Evolutionary conservation across 768 basidiomycete species (phyloP), one percentile per base, ranked within the genome.

Genomic region (Leccinum ochraceum): DNA sequence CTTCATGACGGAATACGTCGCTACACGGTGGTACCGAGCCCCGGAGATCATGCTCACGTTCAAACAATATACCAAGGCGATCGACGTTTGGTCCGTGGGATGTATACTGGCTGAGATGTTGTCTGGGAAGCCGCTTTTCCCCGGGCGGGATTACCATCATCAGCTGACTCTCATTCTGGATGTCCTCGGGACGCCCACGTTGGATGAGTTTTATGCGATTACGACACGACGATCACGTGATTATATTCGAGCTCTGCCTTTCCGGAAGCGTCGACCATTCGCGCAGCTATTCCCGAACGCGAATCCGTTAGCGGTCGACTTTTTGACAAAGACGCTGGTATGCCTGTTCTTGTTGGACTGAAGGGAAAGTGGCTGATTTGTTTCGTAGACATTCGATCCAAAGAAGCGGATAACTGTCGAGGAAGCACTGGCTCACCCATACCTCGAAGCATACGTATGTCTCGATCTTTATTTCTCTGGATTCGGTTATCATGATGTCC

Each of bases 21-120:
- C 97, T 2, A 98, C 97, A 26, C 82, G 97, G 67, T 99, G 97
- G 97, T 99, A 98, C 71, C 87, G 97, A 39, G 97, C 97, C 0
- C 97, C 97, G 0, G 97, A 99, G 74, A 95, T 99, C 78, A 99
- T 99, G 97, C 82, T 99, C 55, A 97, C 95, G 10, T 98, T 98
- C 82, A 96, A 97, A 73, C 91, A 97, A 74, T 99, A 99, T 78
- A 96, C 95, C 55, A 95, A 95, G 78, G 90, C 91, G n/a, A 92
- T 93, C 63, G 91, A 93, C 66, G 83, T 93, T 20, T 93, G 91
- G 91, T 90, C 89, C 10, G 89, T 92, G 34, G 91, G 91, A 24
- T 93, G 91, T 67, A 91, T 93, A 68, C 81, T 94, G 26, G 94
- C 95, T 1, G 96, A 98, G 80, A 98, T 98, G 95, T 80, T 98